Evolutionary conservation across 495 filamentous ascomycete genomes (phyloP), one percentile per base, ranked within the genome.

Genomic region (Trichoderma parareesei): DNA sequence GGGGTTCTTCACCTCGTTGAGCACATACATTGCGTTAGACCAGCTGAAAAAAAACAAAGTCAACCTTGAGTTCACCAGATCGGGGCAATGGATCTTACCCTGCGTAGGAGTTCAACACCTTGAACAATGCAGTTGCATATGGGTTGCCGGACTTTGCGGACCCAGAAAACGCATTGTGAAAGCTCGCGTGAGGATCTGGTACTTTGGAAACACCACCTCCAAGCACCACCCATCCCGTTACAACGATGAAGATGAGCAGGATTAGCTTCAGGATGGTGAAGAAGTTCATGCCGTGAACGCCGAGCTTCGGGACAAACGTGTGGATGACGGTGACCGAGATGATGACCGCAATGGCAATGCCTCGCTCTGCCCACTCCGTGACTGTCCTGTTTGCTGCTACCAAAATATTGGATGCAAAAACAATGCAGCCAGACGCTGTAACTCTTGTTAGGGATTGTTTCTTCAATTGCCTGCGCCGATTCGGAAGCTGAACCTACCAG

Each of bases 41-140:
- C 53, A 57, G 9, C 53, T 57, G 16, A 13, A 37, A 4, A 37
- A 4, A 37, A 57, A 35, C 53, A 27, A 27, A 27, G 18, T 57
- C 14, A 57, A n/a, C 27, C 4, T 37, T 2, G 9, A 20, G 18
- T 8, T 9, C 3, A 1, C 16, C n/a, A 8, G 4, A 5, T 9
- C 46, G 10, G 14, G 33, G 6, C 5, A 33, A 20, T n/a, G 10
- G 71, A 69, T 18, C 18, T 61, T 83, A 90, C 0, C 87, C 86
- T 0, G 77, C 69, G 67, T 88, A 90, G 0, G 86, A 81, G 66
- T 87, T 88, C 41, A 87, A 80, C 43, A 90, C 79, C 60, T 84
- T 85, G 65, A 86, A 78, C 33, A 88, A 68, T 10, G 86, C 86
- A 55, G 83, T 84, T 0, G 85, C 83, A 13, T 84, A 72, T 3